Evolutionary conservation across 176 grass and related monocot genomes (phyloP).

Genomic region (Phoenix roebelenii): DNA sequence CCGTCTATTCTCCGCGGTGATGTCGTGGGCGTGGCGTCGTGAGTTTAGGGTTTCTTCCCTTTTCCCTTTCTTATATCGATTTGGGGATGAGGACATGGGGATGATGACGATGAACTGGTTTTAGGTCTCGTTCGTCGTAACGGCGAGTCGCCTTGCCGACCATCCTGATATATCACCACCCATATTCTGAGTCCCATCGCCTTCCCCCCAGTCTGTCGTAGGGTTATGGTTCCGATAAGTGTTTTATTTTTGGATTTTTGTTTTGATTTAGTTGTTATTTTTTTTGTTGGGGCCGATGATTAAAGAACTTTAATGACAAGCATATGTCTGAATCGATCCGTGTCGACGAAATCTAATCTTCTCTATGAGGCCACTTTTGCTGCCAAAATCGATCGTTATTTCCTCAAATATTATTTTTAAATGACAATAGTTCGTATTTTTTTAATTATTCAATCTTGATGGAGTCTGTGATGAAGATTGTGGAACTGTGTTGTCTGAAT

Average conservation of each 20-base stretch:
- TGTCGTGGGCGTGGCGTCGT: no score
- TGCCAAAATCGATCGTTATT: not conserved
- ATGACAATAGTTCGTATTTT: not conserved
- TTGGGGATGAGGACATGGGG: not conserved
- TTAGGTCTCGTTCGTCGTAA: slow-evolving; percentile 39
- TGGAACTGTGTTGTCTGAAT: slow-evolving; percentile 41
- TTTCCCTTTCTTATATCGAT: not conserved
- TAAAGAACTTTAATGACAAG: slow-evolving; percentile 20
- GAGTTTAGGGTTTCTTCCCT: not conserved
- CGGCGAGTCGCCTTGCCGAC: slow-evolving; percentile 28
- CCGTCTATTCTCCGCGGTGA: no score
- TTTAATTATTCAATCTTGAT: not conserved
- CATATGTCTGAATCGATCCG: slow-evolving; percentile 27
- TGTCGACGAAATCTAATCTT: slow-evolving; percentile 29
- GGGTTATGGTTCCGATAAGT: no score
- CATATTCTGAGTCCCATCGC: slow-evolving; percentile 21
- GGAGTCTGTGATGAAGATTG: slow-evolving; percentile 30
- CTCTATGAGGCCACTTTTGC: slow-evolving; percentile 28
- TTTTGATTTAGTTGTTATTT: not conserved
- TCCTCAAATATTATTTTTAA: not conserved
- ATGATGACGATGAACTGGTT: slow-evolving; percentile 19
- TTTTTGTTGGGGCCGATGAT: slow-evolving; percentile 7
- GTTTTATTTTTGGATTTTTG: no score
- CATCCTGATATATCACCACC: slow-evolving; percentile 28
- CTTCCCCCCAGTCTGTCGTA: no score